Conservation (phyloP, 306 rosid genomes). For the Trichosanthes cucumerina region DNA sequence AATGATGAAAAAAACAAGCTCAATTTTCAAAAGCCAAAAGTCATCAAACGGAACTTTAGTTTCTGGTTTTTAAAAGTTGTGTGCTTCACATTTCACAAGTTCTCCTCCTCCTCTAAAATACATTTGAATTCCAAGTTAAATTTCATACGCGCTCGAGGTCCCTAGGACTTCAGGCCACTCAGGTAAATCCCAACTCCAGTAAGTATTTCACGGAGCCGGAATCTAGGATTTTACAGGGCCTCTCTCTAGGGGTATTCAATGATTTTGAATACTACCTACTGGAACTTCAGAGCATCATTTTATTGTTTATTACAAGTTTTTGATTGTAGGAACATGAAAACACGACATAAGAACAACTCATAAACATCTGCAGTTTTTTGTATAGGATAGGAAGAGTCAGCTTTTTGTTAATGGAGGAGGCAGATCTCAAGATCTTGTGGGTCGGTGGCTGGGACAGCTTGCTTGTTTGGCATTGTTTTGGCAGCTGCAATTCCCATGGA, state of each 20-base stretch:
- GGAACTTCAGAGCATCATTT: not conserved
- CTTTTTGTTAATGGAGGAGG: not conserved
- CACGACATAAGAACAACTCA: not conserved
- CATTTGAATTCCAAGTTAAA: no score
- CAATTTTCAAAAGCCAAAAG: no score
- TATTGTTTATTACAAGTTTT: not conserved
- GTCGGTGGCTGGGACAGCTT: not conserved
- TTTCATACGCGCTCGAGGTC: no score
- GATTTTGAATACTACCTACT: not conserved
- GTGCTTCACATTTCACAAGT: no score
- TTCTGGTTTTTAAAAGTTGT: no score
- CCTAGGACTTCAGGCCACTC: no score
- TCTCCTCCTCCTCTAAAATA: no score
- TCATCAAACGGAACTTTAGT: no score
- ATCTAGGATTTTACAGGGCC: not conserved
- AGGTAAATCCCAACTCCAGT: no score
- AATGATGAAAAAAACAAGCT: no score
- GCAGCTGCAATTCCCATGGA: not conserved
- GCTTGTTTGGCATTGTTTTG: constrained; percentile 3
- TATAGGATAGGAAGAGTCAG: not conserved
- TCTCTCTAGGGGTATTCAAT: not conserved
- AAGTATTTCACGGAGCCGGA: not conserved
- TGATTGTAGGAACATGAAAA: not conserved
- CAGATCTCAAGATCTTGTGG: not conserved
- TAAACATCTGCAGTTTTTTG: not conserved